Evolutionary conservation across 768 basidiomycete species (phyloP).

Genomic region (Solioccasus polychromus): DNA sequence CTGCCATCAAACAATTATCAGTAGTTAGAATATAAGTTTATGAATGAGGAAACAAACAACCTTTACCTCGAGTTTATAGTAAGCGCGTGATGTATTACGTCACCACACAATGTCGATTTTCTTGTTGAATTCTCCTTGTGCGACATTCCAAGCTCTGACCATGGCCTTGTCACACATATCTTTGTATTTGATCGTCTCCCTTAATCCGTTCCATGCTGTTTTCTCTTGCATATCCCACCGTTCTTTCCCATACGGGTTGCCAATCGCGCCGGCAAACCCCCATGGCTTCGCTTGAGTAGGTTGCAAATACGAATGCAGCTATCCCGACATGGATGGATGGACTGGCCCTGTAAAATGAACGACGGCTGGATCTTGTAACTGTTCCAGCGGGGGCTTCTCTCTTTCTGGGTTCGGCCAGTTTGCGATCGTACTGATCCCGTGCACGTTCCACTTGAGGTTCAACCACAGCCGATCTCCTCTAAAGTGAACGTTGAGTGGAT

Average conservation of each 20-base stretch:
- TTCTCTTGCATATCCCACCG: slow-evolving; percentile 46
- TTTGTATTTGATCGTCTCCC: slow-evolving; percentile 21
- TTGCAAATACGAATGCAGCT: slow-evolving; percentile 51
- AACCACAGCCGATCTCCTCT: slow-evolving; percentile 39
- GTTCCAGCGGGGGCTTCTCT: slow-evolving; percentile 29
- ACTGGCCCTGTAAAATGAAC: slow-evolving; percentile 61
- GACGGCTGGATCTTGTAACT: slow-evolving; percentile 41
- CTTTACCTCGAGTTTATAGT: no score
- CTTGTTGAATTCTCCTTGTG: slow-evolving; percentile 8
- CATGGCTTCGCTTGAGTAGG: slow-evolving; percentile 56
- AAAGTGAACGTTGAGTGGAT: slow-evolving; percentile 49
- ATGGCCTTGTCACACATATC: slow-evolving; percentile 14
- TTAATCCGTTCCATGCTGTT: slow-evolving; percentile 43
- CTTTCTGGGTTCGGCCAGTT: slow-evolving; percentile 34
- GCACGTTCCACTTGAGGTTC: slow-evolving; percentile 50
- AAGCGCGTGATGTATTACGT: no score
- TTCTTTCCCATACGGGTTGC: slow-evolving; percentile 45
- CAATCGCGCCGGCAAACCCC: slow-evolving; percentile 52
- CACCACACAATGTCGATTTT: no score
- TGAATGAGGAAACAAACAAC: no score
- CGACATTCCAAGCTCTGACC: slow-evolving; percentile 5
- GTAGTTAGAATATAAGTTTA: no score
- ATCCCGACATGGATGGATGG: slow-evolving; percentile 41
- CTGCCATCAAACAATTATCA: no score
- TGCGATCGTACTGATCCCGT: slow-evolving; percentile 55